Percentiles rank a stretch among this genome's conserved stretches.
Conservation (phyloP, 257 asterid species). For the Solanum neorickii region DNA sequence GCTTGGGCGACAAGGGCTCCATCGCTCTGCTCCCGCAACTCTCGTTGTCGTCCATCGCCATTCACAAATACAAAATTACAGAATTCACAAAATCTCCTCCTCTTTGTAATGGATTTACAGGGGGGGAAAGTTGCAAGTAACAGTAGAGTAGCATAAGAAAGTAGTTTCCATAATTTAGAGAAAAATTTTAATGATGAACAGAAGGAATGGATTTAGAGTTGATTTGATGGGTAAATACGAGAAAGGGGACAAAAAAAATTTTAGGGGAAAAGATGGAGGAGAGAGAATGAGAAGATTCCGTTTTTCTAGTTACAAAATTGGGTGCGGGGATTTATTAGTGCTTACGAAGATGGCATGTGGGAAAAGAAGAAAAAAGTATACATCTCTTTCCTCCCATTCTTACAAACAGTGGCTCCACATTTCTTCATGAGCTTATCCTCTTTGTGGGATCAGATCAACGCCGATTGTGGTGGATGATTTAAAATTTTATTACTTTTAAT, state of each 20-base stretch:
- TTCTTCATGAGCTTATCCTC: neutral
- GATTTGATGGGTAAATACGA: neutral
- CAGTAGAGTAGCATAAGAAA: neutral
- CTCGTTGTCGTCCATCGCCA: slow-evolving; percentile 31
- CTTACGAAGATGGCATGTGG: neutral
- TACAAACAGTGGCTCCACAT: neutral
- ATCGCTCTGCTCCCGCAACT: slow-evolving; percentile 41
- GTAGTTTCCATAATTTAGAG: neutral
- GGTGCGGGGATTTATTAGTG: neutral
- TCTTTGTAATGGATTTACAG: neutral
- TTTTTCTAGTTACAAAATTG: neutral
- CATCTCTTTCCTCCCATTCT: neutral
- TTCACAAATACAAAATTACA: neutral
- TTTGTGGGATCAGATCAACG: neutral
- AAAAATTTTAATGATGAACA: neutral
- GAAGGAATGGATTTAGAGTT: neutral
- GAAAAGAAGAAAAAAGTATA: neutral
- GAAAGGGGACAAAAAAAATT: neutral
- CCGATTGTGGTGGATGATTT: neutral
- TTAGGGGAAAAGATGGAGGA: neutral
- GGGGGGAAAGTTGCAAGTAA: neutral
- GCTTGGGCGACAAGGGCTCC: slow-evolving; percentile 29
- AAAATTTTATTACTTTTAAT: neutral
- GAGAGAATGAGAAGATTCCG: slow-evolving; percentile 1
- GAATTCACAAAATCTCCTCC: neutral